Percentiles rank a stretch among this genome's conserved stretches.
Conservation (phyloP, 148 eudicot genomes). For the Pouteria glomerata region DNA sequence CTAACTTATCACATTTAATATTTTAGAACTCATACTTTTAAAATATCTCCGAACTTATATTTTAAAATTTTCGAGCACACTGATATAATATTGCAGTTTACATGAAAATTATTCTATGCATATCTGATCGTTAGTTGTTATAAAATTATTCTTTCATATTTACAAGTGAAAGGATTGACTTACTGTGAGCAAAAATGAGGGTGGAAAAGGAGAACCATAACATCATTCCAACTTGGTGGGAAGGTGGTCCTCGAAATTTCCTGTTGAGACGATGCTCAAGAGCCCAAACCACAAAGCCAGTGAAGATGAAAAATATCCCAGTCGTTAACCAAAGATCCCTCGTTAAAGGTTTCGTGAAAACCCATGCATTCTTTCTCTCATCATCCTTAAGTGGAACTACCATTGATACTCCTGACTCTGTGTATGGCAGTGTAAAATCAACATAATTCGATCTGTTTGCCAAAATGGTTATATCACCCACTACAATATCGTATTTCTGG, state of each 20-base stretch:
- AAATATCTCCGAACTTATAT: too few relatives aligned
- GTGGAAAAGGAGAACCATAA: conserved; percentile 71
- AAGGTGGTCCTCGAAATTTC: conserved; percentile 52
- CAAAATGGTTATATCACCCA: conserved; percentile 55
- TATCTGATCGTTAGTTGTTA: too few relatives aligned
- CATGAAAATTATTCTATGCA: too few relatives aligned
- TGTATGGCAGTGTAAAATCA: conserved; percentile 63
- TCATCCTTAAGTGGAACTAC: conserved; percentile 46
- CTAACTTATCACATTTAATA: too few relatives aligned
- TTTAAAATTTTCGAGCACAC: too few relatives aligned
- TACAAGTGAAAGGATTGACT: too few relatives aligned
- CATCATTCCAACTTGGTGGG: conserved; percentile 53
- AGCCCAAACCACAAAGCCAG: conserved; percentile 68
- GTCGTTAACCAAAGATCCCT: conserved; percentile 59
- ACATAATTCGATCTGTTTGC: conserved; percentile 39
- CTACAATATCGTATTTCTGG: conserved; percentile 56
- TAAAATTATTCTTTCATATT: too few relatives aligned
- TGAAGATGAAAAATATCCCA: conserved; percentile 48
- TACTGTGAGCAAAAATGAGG: conserved; percentile 72
- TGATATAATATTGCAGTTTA: too few relatives aligned
- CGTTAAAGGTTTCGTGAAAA: conserved; percentile 59
- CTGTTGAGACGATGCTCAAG: conserved; percentile 63
- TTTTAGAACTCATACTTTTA: too few relatives aligned
- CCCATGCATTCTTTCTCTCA: conserved; percentile 49
- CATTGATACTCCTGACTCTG: conserved; percentile 59